Percentiles rank a stretch among this genome's conserved stretches.
Conservation (phyloP, 129 eudicot species). For the Lonicera japonica region DNA sequence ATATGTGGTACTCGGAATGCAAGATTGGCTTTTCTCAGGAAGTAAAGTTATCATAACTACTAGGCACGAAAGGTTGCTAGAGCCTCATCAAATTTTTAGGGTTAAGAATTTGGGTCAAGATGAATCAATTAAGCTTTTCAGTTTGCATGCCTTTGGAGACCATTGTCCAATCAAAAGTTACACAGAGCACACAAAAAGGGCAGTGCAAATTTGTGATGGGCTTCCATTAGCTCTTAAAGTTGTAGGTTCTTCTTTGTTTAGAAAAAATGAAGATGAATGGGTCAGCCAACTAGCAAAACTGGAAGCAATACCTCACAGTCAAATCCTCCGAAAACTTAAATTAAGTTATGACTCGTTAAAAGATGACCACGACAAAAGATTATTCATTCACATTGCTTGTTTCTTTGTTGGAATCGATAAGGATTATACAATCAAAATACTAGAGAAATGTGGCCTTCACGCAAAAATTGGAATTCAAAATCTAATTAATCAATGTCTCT, state of each 20-base stretch:
- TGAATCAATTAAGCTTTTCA: slow-evolving; percentile 22
- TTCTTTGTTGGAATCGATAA: slow-evolving; percentile 28
- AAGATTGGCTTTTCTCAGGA: slow-evolving; percentile 16
- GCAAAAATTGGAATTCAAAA: slow-evolving; percentile 21
- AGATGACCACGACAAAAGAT: slow-evolving; percentile 11
- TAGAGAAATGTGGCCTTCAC: slow-evolving; percentile 3
- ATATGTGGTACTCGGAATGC: slow-evolving; percentile 28
- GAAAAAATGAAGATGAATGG: slow-evolving; percentile 21
- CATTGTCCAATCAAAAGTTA: slow-evolving; percentile 20
- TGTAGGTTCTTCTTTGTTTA: slow-evolving; percentile 24
- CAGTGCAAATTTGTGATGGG: slow-evolving; percentile 18
- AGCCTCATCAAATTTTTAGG: neutral
- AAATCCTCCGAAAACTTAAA: neutral
- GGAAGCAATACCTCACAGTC: slow-evolving; percentile 10
- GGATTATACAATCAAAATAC: slow-evolving; percentile 15
- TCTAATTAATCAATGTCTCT: slow-evolving; percentile 19
- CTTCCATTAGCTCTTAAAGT: slow-evolving; percentile 20
- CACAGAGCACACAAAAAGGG: slow-evolving; percentile 15
- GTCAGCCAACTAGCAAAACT: slow-evolving; percentile 15
- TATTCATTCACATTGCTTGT: slow-evolving; percentile 35
- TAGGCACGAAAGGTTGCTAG: slow-evolving; percentile 2
- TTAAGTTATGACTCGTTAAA: slow-evolving; percentile 11
- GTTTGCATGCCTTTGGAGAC: slow-evolving; percentile 32
- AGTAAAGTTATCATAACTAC: slow-evolving; percentile 38
- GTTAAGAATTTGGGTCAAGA: neutral